These are phyloP conservation scores for Didymellaceae sp. DNA, from an alignment of 2,329 filamentous ascomycete species.

Conservation along the genomic window DNA sequence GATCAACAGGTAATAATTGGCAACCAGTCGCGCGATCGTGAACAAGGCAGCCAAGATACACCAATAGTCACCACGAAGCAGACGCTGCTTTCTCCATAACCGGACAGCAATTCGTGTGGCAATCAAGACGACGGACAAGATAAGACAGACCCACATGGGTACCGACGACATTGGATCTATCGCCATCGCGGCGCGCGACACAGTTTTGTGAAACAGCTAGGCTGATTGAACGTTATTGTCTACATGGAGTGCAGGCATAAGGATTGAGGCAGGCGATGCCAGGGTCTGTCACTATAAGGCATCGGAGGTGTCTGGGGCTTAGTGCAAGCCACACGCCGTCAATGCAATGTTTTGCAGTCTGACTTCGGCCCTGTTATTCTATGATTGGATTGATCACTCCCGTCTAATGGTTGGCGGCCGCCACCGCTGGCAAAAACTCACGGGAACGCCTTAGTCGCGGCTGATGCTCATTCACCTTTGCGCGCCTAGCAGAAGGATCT, in stretches of 20 bases:
- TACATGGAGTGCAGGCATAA: constrained; percentile 16
- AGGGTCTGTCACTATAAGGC: constrained; percentile 9
- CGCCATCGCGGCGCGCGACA: constrained; percentile 10
- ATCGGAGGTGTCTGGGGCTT: constrained; percentile 3
- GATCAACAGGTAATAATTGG: constrained; percentile 21
- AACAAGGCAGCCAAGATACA: constrained; percentile 21
- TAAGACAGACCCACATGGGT: constrained; percentile 24
- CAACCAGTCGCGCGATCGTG: constrained; percentile 19
- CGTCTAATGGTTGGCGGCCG: constrained; percentile 2
- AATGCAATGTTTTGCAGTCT: not conserved
- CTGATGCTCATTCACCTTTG: constrained; percentile 4
- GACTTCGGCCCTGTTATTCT: not conserved
- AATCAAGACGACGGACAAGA: constrained; percentile 22
- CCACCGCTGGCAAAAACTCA: constrained; percentile 8
- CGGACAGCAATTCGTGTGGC: constrained; percentile 19
- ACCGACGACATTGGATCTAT: constrained; percentile 13
- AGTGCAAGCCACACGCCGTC: constrained; percentile 14
- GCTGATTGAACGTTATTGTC: constrained; percentile 3
- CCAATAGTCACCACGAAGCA: constrained; percentile 27
- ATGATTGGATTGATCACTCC: constrained; percentile 1
- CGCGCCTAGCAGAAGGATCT: not conserved
- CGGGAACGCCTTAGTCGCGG: constrained; percentile 5
- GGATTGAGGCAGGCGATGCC: not conserved
- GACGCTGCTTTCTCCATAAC: constrained; percentile 17
- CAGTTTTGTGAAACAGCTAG: constrained; percentile 6